Evolutionary conservation across 345 rosid genomes (phyloP).

Genomic region (Abelmoschus esculentus): DNA sequence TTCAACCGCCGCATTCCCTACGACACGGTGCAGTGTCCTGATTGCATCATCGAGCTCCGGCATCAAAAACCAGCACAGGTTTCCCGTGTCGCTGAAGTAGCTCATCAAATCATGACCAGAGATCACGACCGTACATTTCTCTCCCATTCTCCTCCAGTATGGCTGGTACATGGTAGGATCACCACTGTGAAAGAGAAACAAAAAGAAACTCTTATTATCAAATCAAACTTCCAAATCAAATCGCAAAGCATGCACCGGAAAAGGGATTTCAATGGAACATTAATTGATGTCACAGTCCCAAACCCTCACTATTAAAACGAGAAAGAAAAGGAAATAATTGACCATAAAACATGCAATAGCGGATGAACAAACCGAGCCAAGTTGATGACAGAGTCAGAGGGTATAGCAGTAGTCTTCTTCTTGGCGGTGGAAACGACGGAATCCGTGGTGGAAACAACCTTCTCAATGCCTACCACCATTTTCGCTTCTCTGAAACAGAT

Average conservation of each 20-base stretch:
- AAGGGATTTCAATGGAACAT: not conserved
- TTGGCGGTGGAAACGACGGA: not conserved
- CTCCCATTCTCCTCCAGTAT: slow-evolving; percentile 61
- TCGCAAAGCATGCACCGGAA: not conserved
- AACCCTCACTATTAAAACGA: no score
- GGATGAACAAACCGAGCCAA: slow-evolving; percentile 4
- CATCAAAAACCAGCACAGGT: slow-evolving; percentile 53
- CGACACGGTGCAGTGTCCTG: slow-evolving; percentile 44
- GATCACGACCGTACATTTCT: slow-evolving; percentile 52
- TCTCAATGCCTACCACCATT: not conserved
- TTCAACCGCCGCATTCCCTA: slow-evolving; percentile 49
- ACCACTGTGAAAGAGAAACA: slow-evolving; percentile 39
- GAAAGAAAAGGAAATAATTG: not conserved
- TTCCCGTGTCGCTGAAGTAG: slow-evolving; percentile 51
- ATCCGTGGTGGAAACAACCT: not conserved
- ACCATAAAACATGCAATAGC: not conserved
- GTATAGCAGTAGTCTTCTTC: not conserved
- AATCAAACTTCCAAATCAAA: not conserved
- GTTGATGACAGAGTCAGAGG: not conserved
- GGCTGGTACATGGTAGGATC: slow-evolving; percentile 71
- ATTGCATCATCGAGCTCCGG: slow-evolving; percentile 34
- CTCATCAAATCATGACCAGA: slow-evolving; percentile 72
- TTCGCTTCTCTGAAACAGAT: not conserved
- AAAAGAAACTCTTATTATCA: no score
- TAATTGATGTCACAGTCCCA: not conserved